Conservation (phyloP, 2,329 filamentous ascomycete genomes). For the Geosmithia putterillii region DNA sequence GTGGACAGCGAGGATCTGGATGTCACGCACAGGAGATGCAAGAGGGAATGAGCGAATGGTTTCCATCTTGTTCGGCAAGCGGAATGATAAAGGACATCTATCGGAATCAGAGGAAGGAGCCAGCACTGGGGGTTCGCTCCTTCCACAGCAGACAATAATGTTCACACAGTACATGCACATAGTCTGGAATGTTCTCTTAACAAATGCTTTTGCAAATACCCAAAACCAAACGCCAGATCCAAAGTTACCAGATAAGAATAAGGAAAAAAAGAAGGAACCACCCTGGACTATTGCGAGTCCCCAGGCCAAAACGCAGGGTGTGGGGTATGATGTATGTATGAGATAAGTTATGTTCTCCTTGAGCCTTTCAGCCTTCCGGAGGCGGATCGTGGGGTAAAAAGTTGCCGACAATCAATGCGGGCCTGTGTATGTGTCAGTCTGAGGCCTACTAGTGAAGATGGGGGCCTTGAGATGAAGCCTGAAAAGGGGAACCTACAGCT, state of each 20-base stretch:
- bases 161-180: too few relatives aligned
- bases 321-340: not conserved
- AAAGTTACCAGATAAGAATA: not conserved
- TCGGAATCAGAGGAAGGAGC: not conserved
- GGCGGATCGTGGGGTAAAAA: slow-evolving; percentile 75
- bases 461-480: not conserved
- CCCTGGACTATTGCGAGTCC: not conserved
- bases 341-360: not conserved
- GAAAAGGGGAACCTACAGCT: slow-evolving; percentile 65
- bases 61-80: not conserved
- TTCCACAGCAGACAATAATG: not conserved
- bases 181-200: too few relatives aligned
- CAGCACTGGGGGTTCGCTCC: not conserved
- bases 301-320: not conserved
- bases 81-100: not conserved
- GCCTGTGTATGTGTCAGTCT: slow-evolving; percentile 36
- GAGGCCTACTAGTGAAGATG: not conserved
- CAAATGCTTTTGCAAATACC: too few relatives aligned
- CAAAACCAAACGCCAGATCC: not conserved
- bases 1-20: too few relatives aligned
- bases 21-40: not conserved
- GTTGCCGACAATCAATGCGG: slow-evolving; percentile 90
- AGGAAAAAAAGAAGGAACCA: not conserved
- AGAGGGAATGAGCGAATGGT: not conserved
- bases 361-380: slow-evolving; percentile 1